phyloP scores from a whole-genome alignment of 441 rosid species.

The Sinapis alba region DNA sequence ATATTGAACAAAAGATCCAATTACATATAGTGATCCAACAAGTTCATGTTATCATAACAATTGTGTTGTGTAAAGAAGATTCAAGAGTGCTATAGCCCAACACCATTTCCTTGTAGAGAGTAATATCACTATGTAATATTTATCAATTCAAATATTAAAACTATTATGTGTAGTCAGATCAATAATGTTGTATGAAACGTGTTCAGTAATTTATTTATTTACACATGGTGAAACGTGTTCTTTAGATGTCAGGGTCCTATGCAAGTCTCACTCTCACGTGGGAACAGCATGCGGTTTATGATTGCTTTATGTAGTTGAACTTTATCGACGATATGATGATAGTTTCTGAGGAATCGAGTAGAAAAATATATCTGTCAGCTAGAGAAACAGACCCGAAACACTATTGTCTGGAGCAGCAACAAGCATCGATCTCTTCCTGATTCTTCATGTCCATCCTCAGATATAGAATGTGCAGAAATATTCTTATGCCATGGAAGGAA shows the following conservation, averaged over 20 bases:
- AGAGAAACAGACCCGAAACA: constrained; percentile 27
- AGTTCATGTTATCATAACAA: neutral
- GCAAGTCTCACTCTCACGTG: constrained; percentile 28
- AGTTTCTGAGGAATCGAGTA: constrained; percentile 18
- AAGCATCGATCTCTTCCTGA: constrained; percentile 15
- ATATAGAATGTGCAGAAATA: constrained; percentile 22
- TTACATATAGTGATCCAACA: neutral
- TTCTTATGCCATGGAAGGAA: constrained; percentile 7
- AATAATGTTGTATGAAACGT: neutral
- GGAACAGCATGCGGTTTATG: constrained; percentile 4
- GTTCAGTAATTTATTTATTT: neutral
- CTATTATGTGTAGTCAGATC: neutral
- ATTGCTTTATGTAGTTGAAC: neutral
- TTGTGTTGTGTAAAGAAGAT: neutral
- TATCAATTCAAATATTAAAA: neutral
- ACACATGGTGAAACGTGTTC: neutral
- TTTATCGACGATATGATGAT: constrained; percentile 3
- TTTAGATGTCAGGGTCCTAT: constrained; percentile 12
- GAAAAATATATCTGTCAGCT: constrained; percentile 25
- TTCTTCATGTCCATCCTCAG: constrained; percentile 23
- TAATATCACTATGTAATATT: neutral
- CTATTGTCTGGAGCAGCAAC: constrained; percentile 21
- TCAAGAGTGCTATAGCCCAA: neutral
- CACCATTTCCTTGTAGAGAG: neutral
- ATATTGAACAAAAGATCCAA: neutral